Evolutionary conservation across 495 filamentous ascomycete genomes (phyloP), one percentile per base, ranked within the genome.

Genomic region (Baudoinia panamericana): DNA sequence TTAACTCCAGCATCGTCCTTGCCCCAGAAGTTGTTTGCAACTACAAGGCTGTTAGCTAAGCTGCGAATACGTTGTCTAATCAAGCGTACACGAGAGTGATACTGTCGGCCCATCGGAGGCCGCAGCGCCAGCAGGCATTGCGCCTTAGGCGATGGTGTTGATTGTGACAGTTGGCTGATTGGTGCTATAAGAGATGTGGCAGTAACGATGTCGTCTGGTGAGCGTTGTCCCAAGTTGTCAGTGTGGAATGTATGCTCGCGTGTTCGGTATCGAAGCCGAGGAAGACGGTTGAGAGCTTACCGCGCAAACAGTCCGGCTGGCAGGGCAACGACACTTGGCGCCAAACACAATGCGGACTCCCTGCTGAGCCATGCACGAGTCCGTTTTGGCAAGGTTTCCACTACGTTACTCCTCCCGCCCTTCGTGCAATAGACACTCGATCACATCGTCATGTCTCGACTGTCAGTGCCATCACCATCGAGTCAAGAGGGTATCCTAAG

Each of bases 11-110:
- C 92, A 67, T 99, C 92, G 59, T 99, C 86, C 68, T 88, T 95
- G 45, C 92, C 92, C 92, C 92, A 99, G 63, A 99, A 99, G 59
- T 99, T 96, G 65, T 96, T 96, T 54, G 92, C 86, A 63, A 96
- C 85, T 93, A 50, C 17, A 34, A 6, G 24, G 20, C 26, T 0
- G 5, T 8, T 36, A n/a, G 29, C 13, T 28, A 20, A 41, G 30
- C 11, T 16, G 15, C n/a, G 5, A 18, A 10, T 11, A 30, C 66
- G 48, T 2, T 7, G n/a, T n/a, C n/a, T n/a, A n/a, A n/a, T n/a
- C n/a, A n/a, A n/a, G 30, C 67, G 46, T 70, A 75, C 76, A 80
- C 36, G 74, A 80, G 50, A 78, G 60, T 23, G 72, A 65, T 49
- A 79, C 73, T 21, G 71, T 67, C 41, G 76, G 76, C 56, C 71